Conservation (phyloP, 805 yeast species). For the Diddensiella santjacobensis region DNA sequence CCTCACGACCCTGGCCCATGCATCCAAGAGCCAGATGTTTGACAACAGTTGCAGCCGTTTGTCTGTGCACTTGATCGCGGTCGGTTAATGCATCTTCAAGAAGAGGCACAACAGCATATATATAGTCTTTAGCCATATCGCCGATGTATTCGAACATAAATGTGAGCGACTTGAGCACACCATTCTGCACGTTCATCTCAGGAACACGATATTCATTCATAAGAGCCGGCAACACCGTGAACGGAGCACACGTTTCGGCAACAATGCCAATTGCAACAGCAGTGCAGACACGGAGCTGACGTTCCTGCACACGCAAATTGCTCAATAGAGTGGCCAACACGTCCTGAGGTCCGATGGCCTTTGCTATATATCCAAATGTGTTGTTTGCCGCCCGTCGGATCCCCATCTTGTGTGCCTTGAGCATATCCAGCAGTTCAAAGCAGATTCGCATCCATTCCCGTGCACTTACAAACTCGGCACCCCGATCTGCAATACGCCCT, state of each 20-base stretch:
- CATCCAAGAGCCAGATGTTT: constrained; percentile 78
- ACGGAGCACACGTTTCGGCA: constrained; percentile 89
- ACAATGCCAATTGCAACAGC: constrained; percentile 98
- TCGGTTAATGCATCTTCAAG: constrained; percentile 87
- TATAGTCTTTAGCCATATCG: constrained; percentile 71
- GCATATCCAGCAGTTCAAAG: constrained; percentile 82
- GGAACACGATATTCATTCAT: constrained; percentile 95
- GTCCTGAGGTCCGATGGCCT: constrained; percentile 94
- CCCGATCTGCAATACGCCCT: constrained; percentile 75
- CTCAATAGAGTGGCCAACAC: constrained; percentile 79
- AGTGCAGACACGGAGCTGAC: constrained; percentile 93
- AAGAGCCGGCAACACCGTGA: constrained; percentile 87
- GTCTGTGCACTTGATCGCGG: constrained; percentile 88
- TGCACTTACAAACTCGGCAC: constrained; percentile 79
- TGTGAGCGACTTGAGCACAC: constrained; percentile 84
- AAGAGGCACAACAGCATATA: constrained; percentile 73
- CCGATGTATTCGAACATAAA: constrained; percentile 92
- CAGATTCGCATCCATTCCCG: constrained; percentile 98
- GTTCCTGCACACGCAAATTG: constrained; percentile 86
- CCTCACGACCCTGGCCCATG: constrained; percentile 70
- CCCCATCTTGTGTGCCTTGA: constrained; percentile 71
- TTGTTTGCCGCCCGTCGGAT: constrained; percentile 82
- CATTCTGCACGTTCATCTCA: constrained; percentile 90
- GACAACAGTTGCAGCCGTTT: constrained; percentile 87
- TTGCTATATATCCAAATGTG: constrained; percentile 87